Conservation (phyloP, 2,329 filamentous ascomycete genomes). For the Epichloe hybrida region DNA sequence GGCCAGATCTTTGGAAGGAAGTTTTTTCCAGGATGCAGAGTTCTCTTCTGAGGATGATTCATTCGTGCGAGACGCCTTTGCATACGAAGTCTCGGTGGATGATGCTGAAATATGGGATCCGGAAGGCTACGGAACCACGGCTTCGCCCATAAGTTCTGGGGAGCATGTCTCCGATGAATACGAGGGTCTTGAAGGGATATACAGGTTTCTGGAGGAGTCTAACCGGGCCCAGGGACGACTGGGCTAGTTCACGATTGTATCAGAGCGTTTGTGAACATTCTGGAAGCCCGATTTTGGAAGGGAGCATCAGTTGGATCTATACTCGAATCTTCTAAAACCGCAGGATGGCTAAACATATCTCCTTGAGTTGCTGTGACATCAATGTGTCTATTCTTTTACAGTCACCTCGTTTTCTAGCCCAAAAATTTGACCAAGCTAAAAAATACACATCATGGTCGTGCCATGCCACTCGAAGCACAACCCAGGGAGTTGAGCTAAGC, state of each 20-base stretch:
- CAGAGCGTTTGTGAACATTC: not conserved
- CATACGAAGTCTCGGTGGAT: slow-evolving; percentile 30
- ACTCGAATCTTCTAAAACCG: slow-evolving; percentile 4
- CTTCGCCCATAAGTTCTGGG: slow-evolving; percentile 30
- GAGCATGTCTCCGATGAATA: slow-evolving; percentile 34
- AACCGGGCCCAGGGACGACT: slow-evolving; percentile 28
- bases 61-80: slow-evolving; percentile 26
- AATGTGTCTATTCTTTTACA: not conserved
- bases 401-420: too few relatives aligned
- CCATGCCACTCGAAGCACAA: not conserved
- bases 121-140: slow-evolving; percentile 37
- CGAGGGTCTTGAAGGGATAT: slow-evolving; percentile 43
- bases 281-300: not conserved
- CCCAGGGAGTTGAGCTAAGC: not conserved
- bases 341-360: not conserved
- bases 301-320: slow-evolving; percentile 6
- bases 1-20: slow-evolving; percentile 28
- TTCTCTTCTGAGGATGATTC: slow-evolving; percentile 22
- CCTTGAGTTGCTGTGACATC: not conserved
- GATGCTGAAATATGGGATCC: slow-evolving; percentile 33
- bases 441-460: not conserved
- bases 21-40: slow-evolving; percentile 24
- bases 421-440: too few relatives aligned
- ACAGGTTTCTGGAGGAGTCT: slow-evolving; percentile 45
- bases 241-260: slow-evolving; percentile 8